Conservation (phyloP, 306 rosid genomes). For the Benincasa hispida region DNA sequence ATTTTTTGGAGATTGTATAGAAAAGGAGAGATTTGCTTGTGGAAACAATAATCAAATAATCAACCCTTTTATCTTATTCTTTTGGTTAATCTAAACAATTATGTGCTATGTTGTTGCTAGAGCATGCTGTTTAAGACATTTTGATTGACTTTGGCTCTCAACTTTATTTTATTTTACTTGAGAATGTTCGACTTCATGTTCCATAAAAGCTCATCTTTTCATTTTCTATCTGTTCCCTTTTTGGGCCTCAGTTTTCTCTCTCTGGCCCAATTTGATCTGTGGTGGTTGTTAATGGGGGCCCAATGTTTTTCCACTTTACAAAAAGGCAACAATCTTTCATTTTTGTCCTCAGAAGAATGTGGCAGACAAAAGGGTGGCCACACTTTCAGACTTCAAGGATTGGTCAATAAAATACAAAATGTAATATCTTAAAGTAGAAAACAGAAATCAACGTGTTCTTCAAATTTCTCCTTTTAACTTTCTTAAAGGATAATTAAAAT, state of each 20-base stretch:
- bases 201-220: not conserved
- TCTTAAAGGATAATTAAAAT: too few species aligned
- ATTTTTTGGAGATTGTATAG: conserved; percentile 40
- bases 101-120: not conserved
- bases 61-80: not conserved
- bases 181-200: not conserved
- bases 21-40: conserved; percentile 4
- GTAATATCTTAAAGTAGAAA: not conserved
- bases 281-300: conserved; percentile 25
- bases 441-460: not conserved
- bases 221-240: not conserved
- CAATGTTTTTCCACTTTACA: conserved; percentile 5
- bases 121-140: conserved; percentile 2
- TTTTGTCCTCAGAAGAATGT: conserved; percentile 16
- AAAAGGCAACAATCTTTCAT: conserved; percentile 20
- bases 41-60: conserved; percentile 6
- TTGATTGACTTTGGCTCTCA: not conserved
- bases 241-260: conserved; percentile 16
- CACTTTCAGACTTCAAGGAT: not conserved
- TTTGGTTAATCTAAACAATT: not conserved
- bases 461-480: not conserved
- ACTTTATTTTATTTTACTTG: not conserved
- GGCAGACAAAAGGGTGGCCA: conserved; percentile 30
- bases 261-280: conserved; percentile 15
- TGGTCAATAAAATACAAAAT: not conserved